Conservation (phyloP, 495 filamentous ascomycete species). For the Trichocladium antarcticum region DNA sequence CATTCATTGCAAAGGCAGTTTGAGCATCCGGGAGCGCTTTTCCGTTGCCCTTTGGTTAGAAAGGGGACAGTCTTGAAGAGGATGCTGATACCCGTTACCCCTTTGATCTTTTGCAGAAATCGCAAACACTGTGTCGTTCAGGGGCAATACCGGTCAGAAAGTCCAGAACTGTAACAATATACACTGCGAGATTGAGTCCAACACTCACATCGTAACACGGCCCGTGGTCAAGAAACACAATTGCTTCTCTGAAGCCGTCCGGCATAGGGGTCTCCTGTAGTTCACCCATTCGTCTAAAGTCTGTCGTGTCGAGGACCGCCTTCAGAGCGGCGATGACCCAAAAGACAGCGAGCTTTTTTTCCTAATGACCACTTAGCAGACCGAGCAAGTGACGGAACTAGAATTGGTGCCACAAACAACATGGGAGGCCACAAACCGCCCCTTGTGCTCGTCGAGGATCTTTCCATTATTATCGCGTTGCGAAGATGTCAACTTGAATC, state of each 20-base stretch:
- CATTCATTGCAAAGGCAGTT: slow-evolving; percentile 3
- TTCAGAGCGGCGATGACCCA: slow-evolving; percentile 4
- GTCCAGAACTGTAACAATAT: background rate
- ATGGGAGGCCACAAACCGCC: slow-evolving; percentile 6
- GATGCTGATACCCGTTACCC: background rate
- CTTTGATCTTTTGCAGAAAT: background rate
- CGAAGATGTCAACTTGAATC: background rate
- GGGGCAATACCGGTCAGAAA: background rate
- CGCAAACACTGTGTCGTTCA: background rate
- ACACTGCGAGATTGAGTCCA: background rate
- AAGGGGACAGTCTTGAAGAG: background rate
- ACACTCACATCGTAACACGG: slow-evolving; percentile 9
- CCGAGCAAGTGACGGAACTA: background rate
- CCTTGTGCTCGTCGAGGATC: slow-evolving; percentile 1
- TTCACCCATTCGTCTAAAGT: background rate
- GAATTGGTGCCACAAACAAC: background rate
- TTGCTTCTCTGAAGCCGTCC: background rate
- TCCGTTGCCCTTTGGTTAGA: background rate
- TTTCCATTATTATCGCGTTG: slow-evolving; percentile 1
- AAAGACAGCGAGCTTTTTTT: slow-evolving; percentile 12
- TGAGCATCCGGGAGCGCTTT: background rate
- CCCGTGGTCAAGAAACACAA: slow-evolving; percentile 1
- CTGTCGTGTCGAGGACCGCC: slow-evolving; percentile 3
- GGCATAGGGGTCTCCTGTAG: background rate
- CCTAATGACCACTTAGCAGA: background rate